A percentile compares a stretch with the other conserved stretches of the same genome.
Conservation (phyloP, 2,329 filamentous ascomycete species). For the Ascosphaera aggregata region DNA sequence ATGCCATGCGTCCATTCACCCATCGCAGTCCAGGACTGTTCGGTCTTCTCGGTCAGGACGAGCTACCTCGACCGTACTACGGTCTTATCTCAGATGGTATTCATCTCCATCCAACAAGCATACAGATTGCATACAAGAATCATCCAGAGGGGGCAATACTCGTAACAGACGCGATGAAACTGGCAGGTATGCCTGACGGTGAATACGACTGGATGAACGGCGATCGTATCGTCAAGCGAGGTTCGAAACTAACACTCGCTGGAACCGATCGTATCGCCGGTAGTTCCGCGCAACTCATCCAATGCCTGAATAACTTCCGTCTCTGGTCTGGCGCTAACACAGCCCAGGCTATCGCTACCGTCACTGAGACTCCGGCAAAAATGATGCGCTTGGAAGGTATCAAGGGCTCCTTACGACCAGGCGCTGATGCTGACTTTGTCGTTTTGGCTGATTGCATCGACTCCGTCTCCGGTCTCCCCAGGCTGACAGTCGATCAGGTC, state of each 20-base stretch:
- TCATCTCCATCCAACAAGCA: constrained; percentile 66
- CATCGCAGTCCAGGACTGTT: constrained; percentile 84
- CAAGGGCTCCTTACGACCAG: constrained; percentile 17
- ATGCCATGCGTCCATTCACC: constrained; percentile 75
- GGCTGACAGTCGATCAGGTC: constrained; percentile 18
- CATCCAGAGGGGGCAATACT: constrained; percentile 69
- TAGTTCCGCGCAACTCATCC: constrained; percentile 25
- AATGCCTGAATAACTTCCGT: constrained; percentile 22
- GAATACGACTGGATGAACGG: constrained; percentile 69
- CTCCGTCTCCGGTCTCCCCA: constrained; percentile 8
- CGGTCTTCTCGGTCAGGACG: constrained; percentile 50
- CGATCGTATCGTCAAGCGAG: constrained; percentile 34
- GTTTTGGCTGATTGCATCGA: constrained; percentile 15
- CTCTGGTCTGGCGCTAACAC: constrained; percentile 18
- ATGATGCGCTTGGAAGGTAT: constrained; percentile 16
- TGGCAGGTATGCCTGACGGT: constrained; percentile 65
- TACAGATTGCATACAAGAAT: constrained; percentile 74
- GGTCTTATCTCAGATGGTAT: constrained; percentile 82
- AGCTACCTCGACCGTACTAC: constrained; percentile 43
- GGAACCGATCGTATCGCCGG: constrained; percentile 60
- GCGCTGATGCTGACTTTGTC: constrained; percentile 20
- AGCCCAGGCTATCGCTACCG: constrained; percentile 17
- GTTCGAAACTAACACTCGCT: constrained; percentile 49
- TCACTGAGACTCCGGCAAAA: constrained; percentile 17
- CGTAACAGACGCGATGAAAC: constrained; percentile 80